These are phyloP conservation scores for Pyricularia grisea DNA, from an alignment of 2,329 filamentous ascomycete genomes.

Conservation along the genomic window DNA sequence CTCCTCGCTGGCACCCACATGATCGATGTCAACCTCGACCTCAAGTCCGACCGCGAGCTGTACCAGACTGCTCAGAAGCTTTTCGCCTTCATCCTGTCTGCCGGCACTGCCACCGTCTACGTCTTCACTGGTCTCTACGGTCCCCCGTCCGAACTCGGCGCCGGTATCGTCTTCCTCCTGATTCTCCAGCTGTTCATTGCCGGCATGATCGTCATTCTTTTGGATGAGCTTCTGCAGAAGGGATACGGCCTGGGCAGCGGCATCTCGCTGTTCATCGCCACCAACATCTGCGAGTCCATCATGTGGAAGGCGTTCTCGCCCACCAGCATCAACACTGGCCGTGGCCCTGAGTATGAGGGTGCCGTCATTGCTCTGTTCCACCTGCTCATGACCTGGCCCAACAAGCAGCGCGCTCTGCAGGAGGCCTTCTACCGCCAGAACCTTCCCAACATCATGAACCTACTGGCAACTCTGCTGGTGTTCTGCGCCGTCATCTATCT, in stretches of 20 bases:
- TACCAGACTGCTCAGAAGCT: conserved; percentile 99
- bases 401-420: conserved; percentile 97
- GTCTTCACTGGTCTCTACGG: conserved; percentile 98
- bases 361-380: conserved; percentile 97
- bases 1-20: conserved; percentile 98
- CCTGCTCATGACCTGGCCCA: conserved; percentile 94
- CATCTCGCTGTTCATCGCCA: conserved; percentile 99
- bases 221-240: conserved; percentile 98
- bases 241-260: conserved; percentile 96
- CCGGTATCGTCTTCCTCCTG: conserved; percentile 95
- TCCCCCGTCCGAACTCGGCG: conserved; percentile 90
- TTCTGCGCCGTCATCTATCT: conserved; percentile 99
- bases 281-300: conserved; percentile 99
- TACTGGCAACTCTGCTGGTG: conserved; percentile 83
- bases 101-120: conserved; percentile 95
- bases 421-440: conserved; percentile 99
- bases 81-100: conserved; percentile 93
- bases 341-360: conserved; percentile 97
- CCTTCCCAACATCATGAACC: conserved; percentile 98
- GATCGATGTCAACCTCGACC: conserved; percentile 99
- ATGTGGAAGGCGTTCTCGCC: conserved; percentile 99
- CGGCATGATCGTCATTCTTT: conserved; percentile 96
- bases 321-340: conserved; percentile 97
- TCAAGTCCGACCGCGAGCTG: conserved; percentile 98
- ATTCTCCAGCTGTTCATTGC: conserved; percentile 97